Base-by-base conservation (phyloP, 1,284 basidiomycete genomes). In the Malassezia psittaci region DNA sequence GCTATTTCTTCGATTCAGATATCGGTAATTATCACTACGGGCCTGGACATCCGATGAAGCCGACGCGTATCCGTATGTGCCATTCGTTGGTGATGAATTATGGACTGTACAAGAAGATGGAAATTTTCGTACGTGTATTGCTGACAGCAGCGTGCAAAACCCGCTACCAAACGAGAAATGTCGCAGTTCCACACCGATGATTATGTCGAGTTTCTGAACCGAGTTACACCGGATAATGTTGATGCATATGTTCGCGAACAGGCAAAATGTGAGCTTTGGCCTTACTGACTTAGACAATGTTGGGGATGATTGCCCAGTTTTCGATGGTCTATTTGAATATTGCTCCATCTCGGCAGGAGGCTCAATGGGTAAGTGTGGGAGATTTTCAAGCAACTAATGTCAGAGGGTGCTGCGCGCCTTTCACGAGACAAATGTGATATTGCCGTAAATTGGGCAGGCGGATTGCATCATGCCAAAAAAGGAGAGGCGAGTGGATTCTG, bases 41-140 rank as follows among this genome's bases (percentile, higher is more conserved):
- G 2, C 90, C 91, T 42, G 91, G 91, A 43, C 85, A 87, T 83
- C 72, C 72, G 5, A 74, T 74, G 72, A 74, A 74, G 44, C 72
- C 72, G 5, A 73, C 71, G 15, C 60, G 93, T 19, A 96, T 98
- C 79, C 86, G 93, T 65, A 98, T 99, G 94, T 96, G 91, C 73
- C 94, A 99, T 77, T 93, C 90, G 9, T 81, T 99, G 38, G 93
- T 98, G 53, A 98, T 98, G 94, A 98, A 98, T 79, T 98, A 96
- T 74, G 91, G 91, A 18, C 61, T 76, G n/a, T 76, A 77, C 67
- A 77, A 76, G 52, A 69, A 75, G 53, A 76, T 77, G 76, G 76
- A 77, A 63, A 77, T 77, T 61, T 77, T 77, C 48, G 74, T 75
- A 37, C 52, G 70, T 61, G 21, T 13, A 11, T 13, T 19, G 24